Base-by-base conservation (phyloP, 305 asterid genomes). In the Ajuga reptans region DNA sequence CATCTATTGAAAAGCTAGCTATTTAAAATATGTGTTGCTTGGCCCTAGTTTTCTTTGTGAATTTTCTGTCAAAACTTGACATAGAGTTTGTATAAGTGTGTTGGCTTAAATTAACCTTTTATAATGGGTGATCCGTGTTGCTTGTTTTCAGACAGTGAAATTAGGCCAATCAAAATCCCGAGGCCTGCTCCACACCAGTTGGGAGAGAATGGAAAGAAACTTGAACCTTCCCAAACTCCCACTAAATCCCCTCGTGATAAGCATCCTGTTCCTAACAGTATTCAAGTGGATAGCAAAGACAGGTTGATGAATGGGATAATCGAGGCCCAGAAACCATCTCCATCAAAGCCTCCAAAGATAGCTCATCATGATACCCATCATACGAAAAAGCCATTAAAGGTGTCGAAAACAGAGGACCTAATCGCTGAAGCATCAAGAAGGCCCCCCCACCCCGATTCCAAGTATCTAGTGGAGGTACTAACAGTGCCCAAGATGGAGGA, bases 391-490 rank as follows among this genome's bases (percentile, higher is more conserved):
- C 63, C 57, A 10, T n/a, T 24, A 4, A 56, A 41, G 16, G 73
- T 64, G 60, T 77, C 75, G 6, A 72, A 42, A 18, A 21, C 70
- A 36, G 82, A 75, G 62, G 85, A 82, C 24, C 78, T 36, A 29
- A 79, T 82, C 7, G 77, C 77, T 9, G 86, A 80, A 77, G 68
- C 81, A 70, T 78, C 86, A 21, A 77, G 77, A 57, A 84, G 79
- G 70, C 84, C 85, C 68, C 90, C 90, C 29, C 96, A 89, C 77
- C 92, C 94, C 2, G 96, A 89, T 80, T 74, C 84, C 33, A 83
- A 79, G 80, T 84, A 77, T 76, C 70, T 87, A 71, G 61, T 59
- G 39, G 78, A 82, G 81, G 71, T 85, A 65, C 83, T 84, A 31
- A 60, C 79, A 17, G 83, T 87, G 18, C 95, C 92, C 65, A 76